Base-by-base conservation (phyloP, 1,284 basidiomycete genomes). In the Neolentinus lepideus region DNA sequence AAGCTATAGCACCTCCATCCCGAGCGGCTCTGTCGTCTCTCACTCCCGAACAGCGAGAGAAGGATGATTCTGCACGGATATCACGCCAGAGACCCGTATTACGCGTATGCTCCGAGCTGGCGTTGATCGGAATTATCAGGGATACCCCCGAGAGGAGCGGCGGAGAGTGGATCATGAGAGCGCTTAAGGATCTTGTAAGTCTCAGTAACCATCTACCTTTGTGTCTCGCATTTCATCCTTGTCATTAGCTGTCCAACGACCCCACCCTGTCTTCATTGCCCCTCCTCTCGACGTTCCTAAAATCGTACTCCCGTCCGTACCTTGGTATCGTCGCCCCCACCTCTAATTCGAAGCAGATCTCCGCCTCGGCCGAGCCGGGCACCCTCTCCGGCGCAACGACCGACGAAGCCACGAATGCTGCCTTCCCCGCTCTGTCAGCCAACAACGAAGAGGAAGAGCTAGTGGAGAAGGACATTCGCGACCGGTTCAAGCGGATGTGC, bases 401-500 rank as follows among this genome's bases (percentile, higher is more conserved):
- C 14, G 69, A 71, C 38, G 72, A 73, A 51, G 65, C 66, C 14
- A 69, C 69, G 54, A 72, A 19, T 11, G 26, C 63, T 19, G 65
- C 64, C 4, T 80, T 80, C 57, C 78, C 80, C 3, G 61, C 69
- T 0, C 61, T 78, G 38, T 8, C 14, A 26, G 47, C 24, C 6
- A 22, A 6, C 12, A 70, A 73, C 2, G 84, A 87, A 63, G 80
- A 77, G 25, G 81, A 87, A 36, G 90, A 92, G 63, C 74, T 95
- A 4, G 81, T 98, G 3, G 87, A 93, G 62, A 81, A 82, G 59
- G 92, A 94, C 38, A 83, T 90, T 56, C 85, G 92, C 52, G 89
- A 90, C 63, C 85, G 92, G 54, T 96, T 98, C 74, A 90, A 88
- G 69, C 87, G 90, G 62, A 90, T 98, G 79, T 94, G 95, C 63